Base-by-base conservation (phyloP, 2,329 filamentous ascomycete species). In the Onygenales sp. region DNA sequence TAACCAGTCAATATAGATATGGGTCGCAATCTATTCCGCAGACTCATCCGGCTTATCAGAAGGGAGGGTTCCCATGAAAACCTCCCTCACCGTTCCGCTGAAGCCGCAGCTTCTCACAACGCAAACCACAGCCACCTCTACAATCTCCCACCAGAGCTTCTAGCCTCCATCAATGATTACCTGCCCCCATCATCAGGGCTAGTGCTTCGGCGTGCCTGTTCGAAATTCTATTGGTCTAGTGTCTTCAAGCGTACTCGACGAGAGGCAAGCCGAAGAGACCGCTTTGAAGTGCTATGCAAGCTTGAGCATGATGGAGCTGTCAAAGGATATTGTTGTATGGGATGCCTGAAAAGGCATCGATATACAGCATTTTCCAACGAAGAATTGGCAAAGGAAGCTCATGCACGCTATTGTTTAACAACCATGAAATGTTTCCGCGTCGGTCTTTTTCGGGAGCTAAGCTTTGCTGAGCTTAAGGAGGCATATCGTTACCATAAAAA, bases 351-450 rank as follows among this genome's bases (percentile, higher is more conserved):
- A 49, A 49, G 33, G 27, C 46, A 49, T 49, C 46, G 17, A 32
- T 49, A 49, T 40, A 49, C 34, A 27, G 34, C 46, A 37, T 49
- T 49, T 49, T 49, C 34, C 34, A 49, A 49, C 37, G 46, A 49
- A 49, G 46, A 49, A 49, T 40, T 49, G 14, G 46, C 46, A 39
- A 49, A 49, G 46, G 17, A 49, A 40, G 14, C 46, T 39, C 11
- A 39, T 31, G 21, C 10, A 27, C 34, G 46, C 3, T 49, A 49
- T 40, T 49, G 34, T 39, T 49, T 49, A 40, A 32, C 33, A 49
- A 49, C 34, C 14, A 40, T 49, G 37, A 49, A 49, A 49, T 39
- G 33, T 49, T 49, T 49, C 34, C 34, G 21, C 27, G 13, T 49
- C 10, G 34, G 46, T 32, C 6, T 49, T 37, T 49, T 49, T 31